Conservation (phyloP, 2,329 filamentous ascomycete genomes). For the Paecilomyces formosus region DNA sequence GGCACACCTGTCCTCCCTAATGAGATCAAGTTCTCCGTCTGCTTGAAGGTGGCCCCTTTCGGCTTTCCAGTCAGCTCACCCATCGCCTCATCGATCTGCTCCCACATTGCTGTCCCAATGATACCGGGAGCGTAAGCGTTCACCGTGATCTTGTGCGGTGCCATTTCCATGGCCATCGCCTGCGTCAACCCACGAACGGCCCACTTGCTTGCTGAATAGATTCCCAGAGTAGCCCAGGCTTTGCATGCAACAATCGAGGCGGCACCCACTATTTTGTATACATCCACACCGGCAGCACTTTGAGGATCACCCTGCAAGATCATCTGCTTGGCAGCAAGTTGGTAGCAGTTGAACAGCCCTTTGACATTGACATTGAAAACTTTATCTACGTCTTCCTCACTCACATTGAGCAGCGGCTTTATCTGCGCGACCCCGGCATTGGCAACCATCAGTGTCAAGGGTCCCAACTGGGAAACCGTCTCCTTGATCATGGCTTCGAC, state of each 20-base stretch:
- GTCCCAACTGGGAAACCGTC: conserved; percentile 48
- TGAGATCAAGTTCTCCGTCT: conserved; percentile 47
- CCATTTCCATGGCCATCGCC: conserved; percentile 60
- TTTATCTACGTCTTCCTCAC: conserved; percentile 48
- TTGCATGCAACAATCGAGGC: conserved; percentile 54
- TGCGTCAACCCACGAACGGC: conserved; percentile 61
- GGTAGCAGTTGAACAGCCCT: conserved; percentile 60
- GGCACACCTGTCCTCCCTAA: conserved; percentile 52
- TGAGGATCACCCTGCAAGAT: conserved; percentile 50
- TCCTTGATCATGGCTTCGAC: conserved; percentile 48
- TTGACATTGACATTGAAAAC: conserved; percentile 61
- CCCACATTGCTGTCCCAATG: conserved; percentile 62
- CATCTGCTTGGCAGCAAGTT: conserved; percentile 56
- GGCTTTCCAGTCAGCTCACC: conserved; percentile 44
- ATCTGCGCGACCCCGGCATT: conserved; percentile 58
- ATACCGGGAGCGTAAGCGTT: conserved; percentile 64
- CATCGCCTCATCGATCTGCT: conserved; percentile 56
- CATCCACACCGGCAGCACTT: conserved; percentile 13
- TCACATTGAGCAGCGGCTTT: conserved; percentile 49
- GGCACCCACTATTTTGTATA: conserved; percentile 46
- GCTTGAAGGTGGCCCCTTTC: conserved; percentile 50
- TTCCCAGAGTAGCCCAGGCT: conserved; percentile 50
- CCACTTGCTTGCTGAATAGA: conserved; percentile 60
- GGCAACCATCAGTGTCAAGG: conserved; percentile 46
- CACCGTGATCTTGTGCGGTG: conserved; percentile 56